Conservation (phyloP, 768 basidiomycete genomes). For the Termitomyces sp. region DNA sequence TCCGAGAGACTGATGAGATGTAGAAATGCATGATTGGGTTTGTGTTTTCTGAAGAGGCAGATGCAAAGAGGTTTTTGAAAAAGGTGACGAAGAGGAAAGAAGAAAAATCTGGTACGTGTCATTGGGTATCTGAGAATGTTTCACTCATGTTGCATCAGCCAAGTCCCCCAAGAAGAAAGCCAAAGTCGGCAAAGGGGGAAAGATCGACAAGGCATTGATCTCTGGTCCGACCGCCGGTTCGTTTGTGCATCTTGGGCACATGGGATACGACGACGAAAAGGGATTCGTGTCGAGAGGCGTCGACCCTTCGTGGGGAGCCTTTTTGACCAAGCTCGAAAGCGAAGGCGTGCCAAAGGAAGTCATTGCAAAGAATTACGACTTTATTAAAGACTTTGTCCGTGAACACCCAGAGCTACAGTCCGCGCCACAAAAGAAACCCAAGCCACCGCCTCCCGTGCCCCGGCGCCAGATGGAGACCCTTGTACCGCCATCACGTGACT, state of each 20-base stretch:
- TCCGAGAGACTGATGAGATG: background rate
- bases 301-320: constrained; percentile 81
- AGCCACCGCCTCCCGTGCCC: constrained; percentile 46
- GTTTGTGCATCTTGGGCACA: constrained; percentile 89
- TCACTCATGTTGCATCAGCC: constrained; percentile 1
- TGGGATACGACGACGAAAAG: constrained; percentile 85
- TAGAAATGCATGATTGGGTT: background rate
- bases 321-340: constrained; percentile 61
- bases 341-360: constrained; percentile 63
- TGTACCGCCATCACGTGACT: too few relatives aligned
- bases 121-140: background rate
- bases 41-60: constrained; percentile 33
- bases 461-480: too few relatives aligned
- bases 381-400: constrained; percentile 79
- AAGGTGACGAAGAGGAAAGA: constrained; percentile 68
- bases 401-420: constrained; percentile 33
- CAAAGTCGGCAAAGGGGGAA: constrained; percentile 55
- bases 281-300: constrained; percentile 86
- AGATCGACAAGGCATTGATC: constrained; percentile 91
- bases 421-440: constrained; percentile 28
- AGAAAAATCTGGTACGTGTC: constrained; percentile 41
- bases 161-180: constrained; percentile 24
- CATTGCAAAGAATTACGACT: constrained; percentile 77
- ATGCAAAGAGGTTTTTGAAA: constrained; percentile 82
- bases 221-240: constrained; percentile 73